phyloP scores from a whole-genome alignment of 306 rosid genomes.

The Myrica gale region DNA sequence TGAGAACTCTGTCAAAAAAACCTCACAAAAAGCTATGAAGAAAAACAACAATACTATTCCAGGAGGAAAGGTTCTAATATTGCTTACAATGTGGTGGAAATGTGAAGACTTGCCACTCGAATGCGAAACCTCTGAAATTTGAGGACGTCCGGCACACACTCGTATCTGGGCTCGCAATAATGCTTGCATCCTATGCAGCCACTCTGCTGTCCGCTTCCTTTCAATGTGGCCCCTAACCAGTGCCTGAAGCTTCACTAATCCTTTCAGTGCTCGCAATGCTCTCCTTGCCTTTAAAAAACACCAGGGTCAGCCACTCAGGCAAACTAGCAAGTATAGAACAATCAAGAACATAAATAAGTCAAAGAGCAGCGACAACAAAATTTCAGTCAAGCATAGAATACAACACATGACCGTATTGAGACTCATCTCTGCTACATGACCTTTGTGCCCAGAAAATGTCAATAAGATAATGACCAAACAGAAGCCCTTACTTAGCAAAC shows the following conservation, averaged over 20 bases:
- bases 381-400: not conserved
- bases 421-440: not conserved
- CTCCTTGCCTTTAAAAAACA: conserved; percentile 66
- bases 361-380: not conserved
- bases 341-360: not conserved
- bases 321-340: not conserved
- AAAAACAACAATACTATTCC: not conserved
- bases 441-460: not conserved
- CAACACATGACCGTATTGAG: not conserved
- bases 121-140: conserved; percentile 31
- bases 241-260: conserved; percentile 83
- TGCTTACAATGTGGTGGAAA: conserved; percentile 47
- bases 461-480: not conserved
- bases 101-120: conserved; percentile 46
- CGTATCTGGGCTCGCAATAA: conserved; percentile 55
- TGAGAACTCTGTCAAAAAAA: not conserved
- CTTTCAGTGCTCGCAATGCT: conserved; percentile 76
- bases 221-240: conserved; percentile 78
- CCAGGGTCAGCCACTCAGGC: not conserved
- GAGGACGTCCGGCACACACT: conserved; percentile 42
- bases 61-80: conserved; percentile 2
- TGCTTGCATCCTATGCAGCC: conserved; percentile 61
- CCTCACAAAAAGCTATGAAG: not conserved
- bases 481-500: not conserved
- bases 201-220: conserved; percentile 63